Base-by-base conservation (phyloP, 2,329 filamentous ascomycete species). In the Diaporthe aspalathi region DNA sequence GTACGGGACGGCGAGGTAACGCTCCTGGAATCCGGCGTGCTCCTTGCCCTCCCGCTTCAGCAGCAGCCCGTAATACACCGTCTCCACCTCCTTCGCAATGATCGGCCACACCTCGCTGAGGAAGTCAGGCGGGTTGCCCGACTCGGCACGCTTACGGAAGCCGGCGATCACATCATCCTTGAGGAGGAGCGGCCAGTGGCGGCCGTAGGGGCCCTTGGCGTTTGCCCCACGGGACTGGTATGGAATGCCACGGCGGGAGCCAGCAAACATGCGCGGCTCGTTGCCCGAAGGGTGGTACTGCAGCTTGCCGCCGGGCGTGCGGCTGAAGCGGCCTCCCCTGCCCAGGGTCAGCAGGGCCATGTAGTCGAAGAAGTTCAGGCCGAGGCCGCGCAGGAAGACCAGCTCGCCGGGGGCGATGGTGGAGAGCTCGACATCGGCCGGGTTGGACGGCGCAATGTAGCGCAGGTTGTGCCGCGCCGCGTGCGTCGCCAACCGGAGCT, bases 351-450 rank as follows among this genome's bases (percentile, higher is more conserved):
- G 22, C 20, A 56, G 65, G 4, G 65, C 65, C 65, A 67, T 67
- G 6, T 43, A 67, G 38, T 67, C 65, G 22, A 52, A 67, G 32
- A 67, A 67, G 65, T 67, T 67, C 0, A 67, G 49, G 32, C 65
- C 65, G 8, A 67, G 50, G n/a, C 65, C 65, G 24, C 65, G 65
- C 24, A 67, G 65, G 65, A 67, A 53, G 4, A 67, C 65, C 2
- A 22, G 35, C 32, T 67, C 65, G 5, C 65, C 50, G 14, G 49
- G 32, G 0, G 32, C 65, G 49, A 67, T 56, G 35, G 24, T 29
- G 3, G 32, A 29, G 22, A 43, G 65, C 49, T 67, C 65, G 50
- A 67, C 49, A 32, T 67, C 65, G 17, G 65, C 65, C 29, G 65
- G 65, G 65, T 67, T 67, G n/a, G 22, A 17, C 2, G 65, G 65